phyloP scores from a whole-genome alignment of 2,329 filamentous ascomycete species.

The Lasiodiplodia hormozganensis region DNA sequence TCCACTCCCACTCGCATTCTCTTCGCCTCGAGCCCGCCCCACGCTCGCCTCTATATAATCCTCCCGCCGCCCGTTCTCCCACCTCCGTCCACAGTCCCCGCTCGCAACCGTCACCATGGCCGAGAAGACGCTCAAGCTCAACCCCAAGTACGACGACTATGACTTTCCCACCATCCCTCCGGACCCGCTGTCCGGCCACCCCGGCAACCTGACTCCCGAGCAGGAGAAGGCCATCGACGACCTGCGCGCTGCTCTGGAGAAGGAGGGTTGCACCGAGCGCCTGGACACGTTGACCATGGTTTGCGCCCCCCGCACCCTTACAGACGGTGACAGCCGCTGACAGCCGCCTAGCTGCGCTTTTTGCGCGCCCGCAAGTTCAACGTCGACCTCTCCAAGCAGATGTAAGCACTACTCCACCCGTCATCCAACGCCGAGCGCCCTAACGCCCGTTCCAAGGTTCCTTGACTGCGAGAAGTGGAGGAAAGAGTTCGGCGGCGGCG shows the following conservation, averaged over 20 bases:
- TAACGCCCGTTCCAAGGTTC: conserved; percentile 69
- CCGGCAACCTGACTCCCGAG: conserved; percentile 82
- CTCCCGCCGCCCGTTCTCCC: background rate
- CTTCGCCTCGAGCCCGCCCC: background rate
- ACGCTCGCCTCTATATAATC: background rate
- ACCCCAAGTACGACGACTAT: conserved; percentile 95
- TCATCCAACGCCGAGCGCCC: conserved; percentile 9
- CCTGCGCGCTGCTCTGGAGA: conserved; percentile 83
- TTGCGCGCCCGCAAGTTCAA: conserved; percentile 95
- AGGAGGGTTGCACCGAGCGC: conserved; percentile 79
- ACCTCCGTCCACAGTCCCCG: background rate
- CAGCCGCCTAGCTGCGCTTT: conserved; percentile 73
- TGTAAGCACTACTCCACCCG: conserved; percentile 65
- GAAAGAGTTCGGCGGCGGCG: conserved; percentile 73
- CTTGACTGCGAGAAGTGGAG: conserved; percentile 90
- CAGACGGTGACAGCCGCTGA: conserved; percentile 31
- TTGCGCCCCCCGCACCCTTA: background rate
- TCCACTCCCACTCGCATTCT: background rate
- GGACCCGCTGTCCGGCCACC: conserved; percentile 75
- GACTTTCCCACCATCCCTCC: conserved; percentile 85
- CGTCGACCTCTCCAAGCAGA: conserved; percentile 80
- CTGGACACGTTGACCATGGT: conserved; percentile 93
- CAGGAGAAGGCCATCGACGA: conserved; percentile 91
- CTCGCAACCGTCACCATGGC: conserved; percentile 40
- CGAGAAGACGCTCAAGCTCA: conserved; percentile 56